Percentiles rank a stretch among this genome's conserved stretches.
Evolutionary conservation across 2,329 filamentous ascomycete genomes (phyloP).

Genomic region (Rosellinia necatrix): DNA sequence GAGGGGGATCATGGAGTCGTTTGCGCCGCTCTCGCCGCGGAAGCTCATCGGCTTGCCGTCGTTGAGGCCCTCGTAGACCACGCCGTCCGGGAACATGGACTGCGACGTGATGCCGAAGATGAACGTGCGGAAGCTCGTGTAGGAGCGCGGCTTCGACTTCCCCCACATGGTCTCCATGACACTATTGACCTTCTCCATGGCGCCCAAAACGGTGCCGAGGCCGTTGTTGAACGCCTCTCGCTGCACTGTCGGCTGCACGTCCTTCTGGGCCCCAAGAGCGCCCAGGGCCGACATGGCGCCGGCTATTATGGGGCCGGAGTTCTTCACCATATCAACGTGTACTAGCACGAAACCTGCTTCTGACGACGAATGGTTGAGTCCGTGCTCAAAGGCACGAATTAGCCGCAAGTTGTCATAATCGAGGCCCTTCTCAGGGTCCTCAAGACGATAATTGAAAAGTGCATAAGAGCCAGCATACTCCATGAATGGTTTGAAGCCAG

Average conservation of each 20-base stretch:
- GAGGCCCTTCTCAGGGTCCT: conserved; percentile 60
- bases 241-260: conserved; percentile 38
- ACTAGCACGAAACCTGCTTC: conserved; percentile 97
- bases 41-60: conserved; percentile 74
- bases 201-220: conserved; percentile 63
- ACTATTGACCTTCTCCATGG: conserved; percentile 72
- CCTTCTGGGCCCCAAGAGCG: conserved; percentile 42
- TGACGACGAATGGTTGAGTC: conserved; percentile 82
- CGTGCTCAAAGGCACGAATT: conserved; percentile 88
- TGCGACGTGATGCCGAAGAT: conserved; percentile 96
- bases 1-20: conserved; percentile 91
- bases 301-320: conserved; percentile 77
- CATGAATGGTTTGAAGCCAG: conserved; percentile 90
- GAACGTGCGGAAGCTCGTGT: conserved; percentile 91
- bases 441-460: conserved; percentile 69
- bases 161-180: conserved; percentile 94
- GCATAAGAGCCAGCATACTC: conserved; percentile 76
- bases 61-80: conserved; percentile 84
- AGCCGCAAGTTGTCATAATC: conserved; percentile 75
- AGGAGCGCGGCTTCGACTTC: conserved; percentile 80
- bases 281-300: conserved; percentile 71
- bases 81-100: conserved; percentile 91
- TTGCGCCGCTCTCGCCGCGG: conserved; percentile 90
- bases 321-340: conserved; percentile 92
- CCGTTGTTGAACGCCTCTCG: conserved; percentile 67